These are phyloP conservation scores for Aspergillus bertholletiae DNA, from an alignment of 495 filamentous ascomycete species.

Conservation along the genomic window DNA sequence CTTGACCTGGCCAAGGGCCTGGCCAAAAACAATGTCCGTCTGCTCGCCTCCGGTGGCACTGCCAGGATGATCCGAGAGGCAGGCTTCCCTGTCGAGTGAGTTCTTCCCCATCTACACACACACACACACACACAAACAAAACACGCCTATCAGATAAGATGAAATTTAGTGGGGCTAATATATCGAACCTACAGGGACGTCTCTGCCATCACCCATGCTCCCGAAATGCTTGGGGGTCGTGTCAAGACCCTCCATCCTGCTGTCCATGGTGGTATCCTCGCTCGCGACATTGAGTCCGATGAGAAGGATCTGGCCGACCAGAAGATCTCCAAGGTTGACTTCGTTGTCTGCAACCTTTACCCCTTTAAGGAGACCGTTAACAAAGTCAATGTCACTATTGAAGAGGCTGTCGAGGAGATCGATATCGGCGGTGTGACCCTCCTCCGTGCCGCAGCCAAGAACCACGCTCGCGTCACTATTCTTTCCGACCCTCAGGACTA, in stretches of 20 bases:
- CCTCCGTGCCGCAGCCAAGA: conserved; percentile 95
- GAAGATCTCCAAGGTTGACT: conserved; percentile 97
- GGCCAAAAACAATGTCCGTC: conserved; percentile 81
- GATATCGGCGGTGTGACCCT: conserved; percentile 97
- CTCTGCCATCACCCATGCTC: conserved; percentile 95
- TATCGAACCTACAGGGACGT: conserved; percentile 66
- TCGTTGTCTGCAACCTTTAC: conserved; percentile 97
- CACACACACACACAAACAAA: background rate
- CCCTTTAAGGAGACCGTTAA: conserved; percentile 97
- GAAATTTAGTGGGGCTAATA: background rate
- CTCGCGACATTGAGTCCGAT: conserved; percentile 86
- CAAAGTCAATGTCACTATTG: conserved; percentile 92
- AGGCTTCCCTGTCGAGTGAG: conserved; percentile 87
- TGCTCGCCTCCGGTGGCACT: conserved; percentile 91
- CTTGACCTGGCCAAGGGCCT: conserved; percentile 95
- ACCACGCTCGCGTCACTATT: conserved; percentile 91
- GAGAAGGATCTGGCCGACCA: conserved; percentile 95
- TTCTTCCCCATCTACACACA: conserved; percentile 9
- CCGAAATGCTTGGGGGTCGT: conserved; percentile 93
- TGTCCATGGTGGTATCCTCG: conserved; percentile 91
- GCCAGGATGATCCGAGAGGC: conserved; percentile 93
- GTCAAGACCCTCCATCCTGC: conserved; percentile 97
- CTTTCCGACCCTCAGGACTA: conserved; percentile 93
- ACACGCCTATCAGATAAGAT: background rate
- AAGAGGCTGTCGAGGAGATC: conserved; percentile 96